Evolutionary conservation across 2,329 filamentous ascomycete species (phyloP).

Genomic region (Fusarium ramigenum): DNA sequence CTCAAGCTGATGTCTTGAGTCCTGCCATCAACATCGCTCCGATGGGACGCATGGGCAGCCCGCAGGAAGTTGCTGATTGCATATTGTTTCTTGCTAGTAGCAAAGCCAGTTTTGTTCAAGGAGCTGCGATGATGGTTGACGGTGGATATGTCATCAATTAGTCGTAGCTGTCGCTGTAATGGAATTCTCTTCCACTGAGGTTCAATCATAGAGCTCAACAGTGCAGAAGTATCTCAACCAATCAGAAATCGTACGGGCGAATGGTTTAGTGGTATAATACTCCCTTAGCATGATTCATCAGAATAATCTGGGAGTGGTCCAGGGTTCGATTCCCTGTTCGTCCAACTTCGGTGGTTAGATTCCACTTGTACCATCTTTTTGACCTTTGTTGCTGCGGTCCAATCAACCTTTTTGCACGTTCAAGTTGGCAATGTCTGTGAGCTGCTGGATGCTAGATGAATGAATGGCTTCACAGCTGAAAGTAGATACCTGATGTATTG

Average conservation of each 20-base stretch:
- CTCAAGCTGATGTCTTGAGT: conserved; percentile 27
- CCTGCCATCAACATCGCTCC: conserved; percentile 51
- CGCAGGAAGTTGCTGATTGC: conserved; percentile 59
- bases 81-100: conserved; percentile 60
- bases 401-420: too few species aligned
- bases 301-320: conserved; percentile 6
- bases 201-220: rapidly evolving
- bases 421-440: too few species aligned
- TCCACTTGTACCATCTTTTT: not conserved
- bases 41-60: conserved; percentile 60
- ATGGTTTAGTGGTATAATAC: conserved; percentile 20
- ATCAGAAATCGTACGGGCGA: conserved; percentile 4
- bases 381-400: rapidly evolving
- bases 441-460: too few species aligned
- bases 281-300: conserved; percentile 3
- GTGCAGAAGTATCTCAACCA: rapidly evolving
- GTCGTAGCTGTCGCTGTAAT: not conserved
- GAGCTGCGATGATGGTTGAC: conserved; percentile 62
- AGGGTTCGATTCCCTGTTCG: conserved; percentile 12
- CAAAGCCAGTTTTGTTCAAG: conserved; percentile 61
- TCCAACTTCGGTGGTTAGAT: not conserved
- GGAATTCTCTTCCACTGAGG: not conserved
- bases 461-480: not conserved
- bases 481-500: not conserved
- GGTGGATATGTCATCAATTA: conserved; percentile 62